phyloP scores from a whole-genome alignment of 257 asterid genomes.

The Linderniella brevidens region DNA sequence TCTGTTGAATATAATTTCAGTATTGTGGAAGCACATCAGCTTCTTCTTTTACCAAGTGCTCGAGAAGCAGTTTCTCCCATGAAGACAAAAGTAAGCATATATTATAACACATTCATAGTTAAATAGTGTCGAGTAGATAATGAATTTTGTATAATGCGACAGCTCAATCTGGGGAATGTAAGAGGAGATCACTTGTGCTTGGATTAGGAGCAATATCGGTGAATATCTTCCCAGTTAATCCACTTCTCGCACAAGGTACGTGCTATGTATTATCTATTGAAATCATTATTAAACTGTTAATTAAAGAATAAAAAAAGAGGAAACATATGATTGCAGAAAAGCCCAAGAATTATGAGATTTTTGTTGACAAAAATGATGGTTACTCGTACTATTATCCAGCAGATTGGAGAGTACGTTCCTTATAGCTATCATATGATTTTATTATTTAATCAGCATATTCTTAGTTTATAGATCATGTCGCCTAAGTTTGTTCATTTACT shows the following conservation, averaged over 20 bases:
- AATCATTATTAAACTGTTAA: neutral
- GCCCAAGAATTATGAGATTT: slow-evolving; percentile 36
- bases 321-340: slow-evolving; percentile 18
- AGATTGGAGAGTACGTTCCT: slow-evolving; percentile 66
- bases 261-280: slow-evolving; percentile 3
- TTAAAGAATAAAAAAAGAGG: neutral
- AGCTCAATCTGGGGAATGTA: slow-evolving; percentile 20
- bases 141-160: neutral
- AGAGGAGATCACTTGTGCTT: slow-evolving; percentile 33
- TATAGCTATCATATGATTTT: neutral
- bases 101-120: neutral
- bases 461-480: neutral
- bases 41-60: slow-evolving; percentile 22
- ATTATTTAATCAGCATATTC: neutral
- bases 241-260: slow-evolving; percentile 66
- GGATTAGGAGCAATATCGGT: slow-evolving; percentile 50
- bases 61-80: slow-evolving; percentile 13
- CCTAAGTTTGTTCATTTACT: slow-evolving; percentile 1
- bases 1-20: slow-evolving; percentile 13
- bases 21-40: slow-evolving; percentile 16
- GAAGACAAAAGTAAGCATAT: slow-evolving; percentile 29
- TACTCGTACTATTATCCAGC: slow-evolving; percentile 80
- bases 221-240: slow-evolving; percentile 20
- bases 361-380: slow-evolving; percentile 70
- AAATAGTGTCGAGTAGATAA: neutral